phyloP scores from a whole-genome alignment of 371 early-diverging fungal genomes.

The Saksenaea vasiformis region DNA sequence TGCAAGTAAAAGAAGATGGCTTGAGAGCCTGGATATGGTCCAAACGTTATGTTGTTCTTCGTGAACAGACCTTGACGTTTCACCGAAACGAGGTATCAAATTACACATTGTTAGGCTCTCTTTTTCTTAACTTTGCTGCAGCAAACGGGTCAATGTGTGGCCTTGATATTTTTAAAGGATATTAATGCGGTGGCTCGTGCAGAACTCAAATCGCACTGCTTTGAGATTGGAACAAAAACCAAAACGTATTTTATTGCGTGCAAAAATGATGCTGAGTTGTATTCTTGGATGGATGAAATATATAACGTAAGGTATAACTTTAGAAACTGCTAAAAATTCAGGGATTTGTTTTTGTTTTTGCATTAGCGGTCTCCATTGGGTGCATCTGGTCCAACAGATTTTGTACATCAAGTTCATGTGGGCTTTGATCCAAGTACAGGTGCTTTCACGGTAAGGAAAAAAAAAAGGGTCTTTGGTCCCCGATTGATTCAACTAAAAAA shows the following conservation, averaged over 20 bases:
- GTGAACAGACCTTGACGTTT: constrained; percentile 81
- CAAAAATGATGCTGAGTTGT: constrained; percentile 92
- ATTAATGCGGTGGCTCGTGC: constrained; percentile 80
- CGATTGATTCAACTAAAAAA: not conserved
- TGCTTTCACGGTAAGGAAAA: constrained; percentile 75
- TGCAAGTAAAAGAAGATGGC: constrained; percentile 77
- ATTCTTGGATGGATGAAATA: constrained; percentile 96
- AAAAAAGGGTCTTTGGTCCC: not conserved
- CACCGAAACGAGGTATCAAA: constrained; percentile 77
- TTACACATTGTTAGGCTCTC: not conserved
- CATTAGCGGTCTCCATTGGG: constrained; percentile 79
- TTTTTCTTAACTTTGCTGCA: not conserved
- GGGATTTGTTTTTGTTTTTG: constrained; percentile 7
- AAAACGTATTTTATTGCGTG: constrained; percentile 84
- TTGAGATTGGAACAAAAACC: constrained; percentile 88
- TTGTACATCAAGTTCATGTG: constrained; percentile 93
- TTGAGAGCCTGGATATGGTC: constrained; percentile 81
- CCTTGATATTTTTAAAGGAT: constrained; percentile 87
- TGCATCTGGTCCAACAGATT: constrained; percentile 90
- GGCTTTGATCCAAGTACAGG: constrained; percentile 94
- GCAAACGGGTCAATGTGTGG: constrained; percentile 48
- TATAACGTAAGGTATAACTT: constrained; percentile 62
- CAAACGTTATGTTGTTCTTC: constrained; percentile 80
- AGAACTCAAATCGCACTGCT: constrained; percentile 85
- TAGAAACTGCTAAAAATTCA: not conserved